phyloP scores from a whole-genome alignment of 1,284 basidiomycete species.

The Pyrrhoderma lamaoense region DNA sequence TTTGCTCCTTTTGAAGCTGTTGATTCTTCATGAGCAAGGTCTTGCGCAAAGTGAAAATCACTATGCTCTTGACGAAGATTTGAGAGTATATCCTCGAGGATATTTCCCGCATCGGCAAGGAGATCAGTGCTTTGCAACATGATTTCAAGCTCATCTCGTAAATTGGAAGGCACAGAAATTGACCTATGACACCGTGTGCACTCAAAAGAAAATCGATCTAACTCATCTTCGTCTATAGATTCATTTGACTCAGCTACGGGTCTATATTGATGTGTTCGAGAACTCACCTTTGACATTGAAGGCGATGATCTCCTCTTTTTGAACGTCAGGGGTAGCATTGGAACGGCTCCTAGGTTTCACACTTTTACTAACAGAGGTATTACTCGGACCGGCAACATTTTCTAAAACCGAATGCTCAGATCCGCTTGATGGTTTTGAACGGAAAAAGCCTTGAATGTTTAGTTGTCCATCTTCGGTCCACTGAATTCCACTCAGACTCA shows the following conservation, averaged over 20 bases:
- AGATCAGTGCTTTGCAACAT: background rate
- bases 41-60: constrained; percentile 82
- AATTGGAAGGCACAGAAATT: constrained; percentile 12
- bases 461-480: constrained; percentile 74
- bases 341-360: background rate
- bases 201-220: constrained; percentile 16
- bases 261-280: background rate
- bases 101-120: constrained; percentile 16
- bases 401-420: constrained; percentile 6
- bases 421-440: constrained; percentile 16
- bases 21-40: constrained; percentile 41
- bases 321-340: background rate
- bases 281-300: constrained; percentile 11
- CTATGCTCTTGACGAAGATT: constrained; percentile 64
- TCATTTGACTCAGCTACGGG: background rate
- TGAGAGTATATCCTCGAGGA: constrained; percentile 32
- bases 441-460: constrained; percentile 83
- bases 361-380: constrained; percentile 18
- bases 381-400: constrained; percentile 12
- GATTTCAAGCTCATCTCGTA: background rate
- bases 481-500: constrained; percentile 83
- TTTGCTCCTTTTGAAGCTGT: constrained; percentile 30
- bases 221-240: background rate
- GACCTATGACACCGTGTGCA: constrained; percentile 20
- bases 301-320: constrained; percentile 1